Conservation (phyloP, 2,329 filamentous ascomycete species). For the Ophiostoma himal-ulmi region DNA sequence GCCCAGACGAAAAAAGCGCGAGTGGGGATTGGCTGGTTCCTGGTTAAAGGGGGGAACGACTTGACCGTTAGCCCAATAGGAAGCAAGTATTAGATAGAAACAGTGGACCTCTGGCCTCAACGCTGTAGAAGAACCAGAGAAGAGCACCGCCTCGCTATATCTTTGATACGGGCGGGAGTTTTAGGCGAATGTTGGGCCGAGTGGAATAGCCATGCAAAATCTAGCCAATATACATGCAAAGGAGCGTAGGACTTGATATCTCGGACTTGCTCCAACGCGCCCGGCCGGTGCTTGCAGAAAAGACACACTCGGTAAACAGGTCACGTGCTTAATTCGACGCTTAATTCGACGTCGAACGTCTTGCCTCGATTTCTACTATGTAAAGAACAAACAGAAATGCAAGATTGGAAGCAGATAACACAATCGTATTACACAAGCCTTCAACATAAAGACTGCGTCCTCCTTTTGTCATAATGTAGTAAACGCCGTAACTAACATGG, state of each 20-base stretch:
- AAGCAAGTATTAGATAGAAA: background rate
- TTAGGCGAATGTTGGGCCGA: constrained; percentile 8
- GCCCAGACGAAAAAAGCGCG: constrained; percentile 16
- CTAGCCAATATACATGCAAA: background rate
- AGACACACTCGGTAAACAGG: background rate
- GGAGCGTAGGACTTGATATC: constrained; percentile 3
- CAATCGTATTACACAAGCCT: background rate
- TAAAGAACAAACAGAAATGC: background rate
- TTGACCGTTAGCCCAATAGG: background rate
- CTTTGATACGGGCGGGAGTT: constrained; percentile 3
- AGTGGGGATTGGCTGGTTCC: constrained; percentile 20
- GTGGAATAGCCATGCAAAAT: background rate
- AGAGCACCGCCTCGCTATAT: constrained; percentile 3
- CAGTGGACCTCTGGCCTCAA: background rate
- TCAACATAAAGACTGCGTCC: background rate
- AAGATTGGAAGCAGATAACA: background rate
- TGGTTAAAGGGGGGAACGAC: background rate
- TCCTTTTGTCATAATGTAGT: background rate
- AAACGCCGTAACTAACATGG: constrained; percentile 14
- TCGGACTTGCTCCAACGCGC: constrained; percentile 16
- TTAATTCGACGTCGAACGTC: background rate
- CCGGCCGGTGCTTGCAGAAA: background rate
- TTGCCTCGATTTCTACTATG: background rate
- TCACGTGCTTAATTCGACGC: constrained; percentile 5
- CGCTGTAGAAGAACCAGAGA: background rate